Percentiles rank a stretch among this genome's conserved stretches.
Evolutionary conservation across 2,329 filamentous ascomycete species (phyloP).

Genomic region (Ceratocystis huliohia): DNA sequence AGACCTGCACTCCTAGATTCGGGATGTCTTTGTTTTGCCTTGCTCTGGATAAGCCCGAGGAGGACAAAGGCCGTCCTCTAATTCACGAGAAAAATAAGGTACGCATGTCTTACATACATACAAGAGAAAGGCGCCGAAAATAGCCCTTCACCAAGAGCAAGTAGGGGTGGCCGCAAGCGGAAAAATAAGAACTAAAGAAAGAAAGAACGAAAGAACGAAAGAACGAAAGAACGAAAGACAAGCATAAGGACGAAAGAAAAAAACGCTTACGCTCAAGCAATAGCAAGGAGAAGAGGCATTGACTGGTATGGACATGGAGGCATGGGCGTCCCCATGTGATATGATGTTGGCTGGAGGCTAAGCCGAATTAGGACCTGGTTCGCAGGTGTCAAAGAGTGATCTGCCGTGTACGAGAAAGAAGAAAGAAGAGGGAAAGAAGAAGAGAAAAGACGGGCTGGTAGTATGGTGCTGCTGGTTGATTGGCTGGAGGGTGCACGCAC

Average conservation of each 20-base stretch:
- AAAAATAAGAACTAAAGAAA: not conserved
- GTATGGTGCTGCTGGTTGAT: not conserved
- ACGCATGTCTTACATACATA: not conserved
- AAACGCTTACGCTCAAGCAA: not conserved
- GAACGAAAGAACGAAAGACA: not conserved
- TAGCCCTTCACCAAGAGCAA: not conserved
- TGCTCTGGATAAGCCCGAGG: not conserved
- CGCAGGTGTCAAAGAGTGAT: conserved; percentile 1
- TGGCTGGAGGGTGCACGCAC: not conserved
- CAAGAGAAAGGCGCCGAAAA: not conserved
- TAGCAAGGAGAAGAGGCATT: too few species aligned
- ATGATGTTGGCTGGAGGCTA: not conserved
- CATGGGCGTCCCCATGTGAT: not conserved
- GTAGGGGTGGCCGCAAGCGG: not conserved
- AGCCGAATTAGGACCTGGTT: not conserved
- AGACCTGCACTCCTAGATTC: not conserved
- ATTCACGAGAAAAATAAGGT: too few species aligned
- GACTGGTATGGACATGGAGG: too few species aligned
- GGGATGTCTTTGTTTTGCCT: not conserved
- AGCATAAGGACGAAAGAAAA: not conserved
- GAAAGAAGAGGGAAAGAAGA: not conserved
- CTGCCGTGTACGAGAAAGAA: conserved; percentile 4
- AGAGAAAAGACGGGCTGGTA: conserved; percentile 8
- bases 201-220: not conserved
- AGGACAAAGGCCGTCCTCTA: too few species aligned